These are phyloP conservation scores for Saraca asoca DNA, from an alignment of 331 rosid species.

Conservation along the genomic window DNA sequence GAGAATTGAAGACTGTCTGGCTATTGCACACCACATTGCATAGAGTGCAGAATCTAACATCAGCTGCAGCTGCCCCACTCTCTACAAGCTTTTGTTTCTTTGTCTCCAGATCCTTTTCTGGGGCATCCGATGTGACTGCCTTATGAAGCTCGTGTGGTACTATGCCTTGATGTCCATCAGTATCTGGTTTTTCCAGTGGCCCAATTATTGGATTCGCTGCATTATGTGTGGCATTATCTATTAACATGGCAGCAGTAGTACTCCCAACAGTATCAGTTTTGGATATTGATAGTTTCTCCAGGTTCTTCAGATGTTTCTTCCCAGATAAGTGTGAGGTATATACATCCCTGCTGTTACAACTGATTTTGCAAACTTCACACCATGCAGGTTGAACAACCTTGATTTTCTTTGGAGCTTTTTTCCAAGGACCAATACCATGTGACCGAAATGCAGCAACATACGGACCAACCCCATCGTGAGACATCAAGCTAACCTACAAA, in stretches of 20 bases:
- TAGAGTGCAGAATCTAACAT: slow-evolving; percentile 46
- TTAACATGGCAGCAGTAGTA: neutral
- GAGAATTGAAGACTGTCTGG: slow-evolving; percentile 46
- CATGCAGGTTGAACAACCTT: slow-evolving; percentile 58
- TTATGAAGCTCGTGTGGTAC: slow-evolving; percentile 24
- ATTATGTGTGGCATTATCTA: slow-evolving; percentile 13
- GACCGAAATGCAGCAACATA: slow-evolving; percentile 49
- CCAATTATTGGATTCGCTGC: slow-evolving; percentile 42
- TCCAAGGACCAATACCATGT: slow-evolving; percentile 37
- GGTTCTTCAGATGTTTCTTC: slow-evolving; percentile 66
- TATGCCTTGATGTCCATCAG: slow-evolving; percentile 29
- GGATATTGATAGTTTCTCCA: slow-evolving; percentile 42
- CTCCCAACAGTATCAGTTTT: slow-evolving; percentile 7
- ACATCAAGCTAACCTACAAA: slow-evolving; percentile 53
- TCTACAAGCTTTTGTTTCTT: slow-evolving; percentile 58
- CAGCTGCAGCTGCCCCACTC: slow-evolving; percentile 46
- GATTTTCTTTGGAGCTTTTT: slow-evolving; percentile 48
- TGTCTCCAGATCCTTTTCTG: slow-evolving; percentile 45
- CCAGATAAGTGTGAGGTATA: slow-evolving; percentile 59
- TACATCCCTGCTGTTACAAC: slow-evolving; percentile 60
- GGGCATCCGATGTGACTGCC: slow-evolving; percentile 11
- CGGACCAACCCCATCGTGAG: slow-evolving; percentile 45
- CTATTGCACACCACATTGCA: slow-evolving; percentile 85
- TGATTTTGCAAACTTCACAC: slow-evolving; percentile 75
- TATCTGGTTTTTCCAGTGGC: slow-evolving; percentile 48